Evolutionary conservation across 1,284 basidiomycete genomes (phyloP).

Genomic region (Cystobasidium pallidum): DNA sequence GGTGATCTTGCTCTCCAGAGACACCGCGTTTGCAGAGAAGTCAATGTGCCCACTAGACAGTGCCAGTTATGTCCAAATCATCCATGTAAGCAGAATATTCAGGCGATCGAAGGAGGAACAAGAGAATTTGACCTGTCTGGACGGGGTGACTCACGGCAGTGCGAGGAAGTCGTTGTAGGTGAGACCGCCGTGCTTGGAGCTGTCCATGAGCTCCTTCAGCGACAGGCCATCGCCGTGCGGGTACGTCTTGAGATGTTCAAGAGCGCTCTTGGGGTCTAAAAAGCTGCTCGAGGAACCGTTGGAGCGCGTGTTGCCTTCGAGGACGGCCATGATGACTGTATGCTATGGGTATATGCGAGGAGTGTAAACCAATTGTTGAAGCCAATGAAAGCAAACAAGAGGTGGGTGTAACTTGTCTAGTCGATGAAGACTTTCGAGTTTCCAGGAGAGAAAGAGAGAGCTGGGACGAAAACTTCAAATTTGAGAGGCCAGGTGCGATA

Average conservation of each 20-base stretch:
- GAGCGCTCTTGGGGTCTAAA: constrained; percentile 59
- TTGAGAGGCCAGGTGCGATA: not conserved
- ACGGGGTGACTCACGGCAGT: constrained; percentile 56
- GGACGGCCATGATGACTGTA: constrained; percentile 30
- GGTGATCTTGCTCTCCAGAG: constrained; percentile 84
- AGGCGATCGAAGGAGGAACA: not conserved
- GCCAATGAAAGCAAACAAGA: constrained; percentile 4
- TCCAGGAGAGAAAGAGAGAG: constrained; percentile 30
- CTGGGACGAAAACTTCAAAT: not conserved
- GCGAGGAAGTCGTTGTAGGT: constrained; percentile 93
- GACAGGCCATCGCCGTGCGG: constrained; percentile 80
- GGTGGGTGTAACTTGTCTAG: constrained; percentile 21
- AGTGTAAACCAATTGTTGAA: not conserved
- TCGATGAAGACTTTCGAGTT: constrained; percentile 22
- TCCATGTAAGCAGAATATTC: constrained; percentile 10
- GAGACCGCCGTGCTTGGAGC: constrained; percentile 82
- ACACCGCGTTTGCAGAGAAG: constrained; percentile 81
- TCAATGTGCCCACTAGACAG: constrained; percentile 87
- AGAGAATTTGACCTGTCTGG: no score
- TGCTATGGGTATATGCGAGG: not conserved
- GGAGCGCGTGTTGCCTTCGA: constrained; percentile 19
- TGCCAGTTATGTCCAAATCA: not conserved
- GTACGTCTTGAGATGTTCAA: constrained; percentile 77
- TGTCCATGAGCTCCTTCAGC: constrained; percentile 86
- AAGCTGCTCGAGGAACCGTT: constrained; percentile 31